Evolutionary conservation across 169 alveolate genomes (phyloP).

Genomic region (Hepatocystis sp.): DNA sequence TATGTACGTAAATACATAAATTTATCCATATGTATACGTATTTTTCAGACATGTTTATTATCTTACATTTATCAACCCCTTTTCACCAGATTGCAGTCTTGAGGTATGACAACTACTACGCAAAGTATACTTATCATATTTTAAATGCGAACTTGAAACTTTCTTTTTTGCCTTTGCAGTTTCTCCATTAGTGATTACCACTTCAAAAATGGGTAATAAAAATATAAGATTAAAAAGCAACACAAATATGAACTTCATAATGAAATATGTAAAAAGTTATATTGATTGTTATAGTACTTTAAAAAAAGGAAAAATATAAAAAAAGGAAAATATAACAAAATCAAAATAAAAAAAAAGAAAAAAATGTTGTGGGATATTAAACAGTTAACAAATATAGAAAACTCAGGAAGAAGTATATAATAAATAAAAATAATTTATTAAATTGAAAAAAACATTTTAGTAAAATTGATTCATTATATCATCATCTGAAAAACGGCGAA

Average conservation of each 20-base stretch:
- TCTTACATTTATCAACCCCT: conserved; percentile 39
- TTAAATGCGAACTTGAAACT: too few relatives aligned
- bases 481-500: too few relatives aligned
- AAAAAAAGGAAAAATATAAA: conserved; percentile 2
- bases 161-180: too few relatives aligned
- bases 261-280: conserved; percentile 5
- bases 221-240: conserved; percentile 5
- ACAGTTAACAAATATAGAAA: too few relatives aligned
- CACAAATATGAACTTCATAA: conserved; percentile 28
- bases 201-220: conserved; percentile 14
- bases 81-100: conserved; percentile 30
- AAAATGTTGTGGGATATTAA: too few relatives aligned
- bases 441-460: too few relatives aligned
- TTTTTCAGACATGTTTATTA: conserved; percentile 4
- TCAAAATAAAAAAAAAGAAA: too few relatives aligned
- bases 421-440: too few relatives aligned
- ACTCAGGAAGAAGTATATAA: too few relatives aligned
- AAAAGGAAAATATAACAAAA: conserved; percentile 13
- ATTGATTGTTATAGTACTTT: too few relatives aligned
- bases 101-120: conserved; percentile 26
- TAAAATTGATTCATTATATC: too few relatives aligned
- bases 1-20: not conserved
- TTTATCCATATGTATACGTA: not conserved
- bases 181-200: too few relatives aligned
- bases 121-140: conserved; percentile 40